Conservation (phyloP, 2,329 filamentous ascomycete genomes). For the Pyricularia pennisetigena region DNA sequence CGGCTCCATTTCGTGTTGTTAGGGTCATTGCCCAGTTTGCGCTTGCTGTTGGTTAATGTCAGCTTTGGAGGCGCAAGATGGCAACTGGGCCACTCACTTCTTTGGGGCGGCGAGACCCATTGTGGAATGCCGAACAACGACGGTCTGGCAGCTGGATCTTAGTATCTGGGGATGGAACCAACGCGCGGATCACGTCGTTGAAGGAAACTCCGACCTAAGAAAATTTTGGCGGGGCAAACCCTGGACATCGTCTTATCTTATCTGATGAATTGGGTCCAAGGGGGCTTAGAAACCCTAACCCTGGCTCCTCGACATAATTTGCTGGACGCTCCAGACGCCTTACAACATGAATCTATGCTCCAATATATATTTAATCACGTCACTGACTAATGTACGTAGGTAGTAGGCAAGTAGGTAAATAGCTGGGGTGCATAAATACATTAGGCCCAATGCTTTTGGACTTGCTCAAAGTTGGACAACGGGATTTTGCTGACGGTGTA, state of each 20-base stretch:
- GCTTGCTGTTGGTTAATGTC: slow-evolving; percentile 21
- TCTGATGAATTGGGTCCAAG: background rate
- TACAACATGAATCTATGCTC: no score
- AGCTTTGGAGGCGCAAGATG: slow-evolving; percentile 4
- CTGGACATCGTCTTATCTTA: background rate
- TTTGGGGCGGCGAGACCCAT: slow-evolving; percentile 64
- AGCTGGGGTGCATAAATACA: no score
- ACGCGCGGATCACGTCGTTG: background rate
- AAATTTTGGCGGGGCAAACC: background rate
- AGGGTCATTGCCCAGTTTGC: slow-evolving; percentile 79
- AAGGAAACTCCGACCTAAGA: background rate
- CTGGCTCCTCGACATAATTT: background rate
- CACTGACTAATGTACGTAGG: no score
- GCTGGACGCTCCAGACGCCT: no score
- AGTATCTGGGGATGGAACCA: background rate
- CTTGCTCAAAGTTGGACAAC: no score
- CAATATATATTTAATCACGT: no score
- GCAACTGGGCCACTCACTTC: slow-evolving; percentile 38
- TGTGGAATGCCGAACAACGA: background rate
- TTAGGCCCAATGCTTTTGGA: no score
- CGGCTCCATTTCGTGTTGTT: slow-evolving; percentile 93
- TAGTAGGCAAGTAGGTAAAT: no score
- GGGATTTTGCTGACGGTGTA: no score
- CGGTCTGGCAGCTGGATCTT: background rate
- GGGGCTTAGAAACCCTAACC: background rate